Evolutionary conservation across 352 stramenopile species (phyloP), one percentile per base, ranked within the genome.

Genomic region (Stephanocyclus meneghinianus): DNA sequence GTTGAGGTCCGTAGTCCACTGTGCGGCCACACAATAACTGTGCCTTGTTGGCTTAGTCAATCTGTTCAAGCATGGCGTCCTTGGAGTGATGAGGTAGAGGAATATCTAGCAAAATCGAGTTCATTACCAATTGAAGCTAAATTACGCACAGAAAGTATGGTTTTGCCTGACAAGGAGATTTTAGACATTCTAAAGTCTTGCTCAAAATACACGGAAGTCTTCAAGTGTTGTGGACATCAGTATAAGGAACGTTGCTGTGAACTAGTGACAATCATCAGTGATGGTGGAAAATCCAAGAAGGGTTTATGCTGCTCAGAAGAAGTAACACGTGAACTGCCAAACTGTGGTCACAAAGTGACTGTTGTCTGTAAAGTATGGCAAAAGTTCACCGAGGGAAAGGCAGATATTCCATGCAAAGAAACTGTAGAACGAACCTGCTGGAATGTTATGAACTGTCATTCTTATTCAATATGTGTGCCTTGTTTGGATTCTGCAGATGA

Each of bases 1-100:
- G 44, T 84, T 48, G 55, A 40, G 9, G 26, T 81, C 42, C 29
- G 18, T n/a, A 77, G 73, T 30, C 64, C 78, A 7, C 56, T 85
- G 9, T 85, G 78, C 55, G 78, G 78, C 51, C 78, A 85, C 40
- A 29, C 62, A n/a, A 70, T 83, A 21, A 55, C 37, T n/a, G 45
- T 76, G 8, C 63, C 69, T 32, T 85, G 78, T 51, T 65, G 57
- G 57, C 57, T 32, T 37, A 45, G 48, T 4, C 45, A 76, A 64
- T 55, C n/a, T 15, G 56, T 84, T 35, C n/a, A 70, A 50, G 26
- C 26, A 16, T 84, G 76, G 63, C 32, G 26, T 56, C 76, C 76
- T 50, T 84, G 76, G 76, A 47, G 64, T 55, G 60, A 73, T 50
- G 21, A 48, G 9, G 26, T 26, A 3, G 60, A 42, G 56, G 42